Evolutionary conservation across 306 rosid species (phyloP).

Genomic region (Hylodesmum podocarpum): DNA sequence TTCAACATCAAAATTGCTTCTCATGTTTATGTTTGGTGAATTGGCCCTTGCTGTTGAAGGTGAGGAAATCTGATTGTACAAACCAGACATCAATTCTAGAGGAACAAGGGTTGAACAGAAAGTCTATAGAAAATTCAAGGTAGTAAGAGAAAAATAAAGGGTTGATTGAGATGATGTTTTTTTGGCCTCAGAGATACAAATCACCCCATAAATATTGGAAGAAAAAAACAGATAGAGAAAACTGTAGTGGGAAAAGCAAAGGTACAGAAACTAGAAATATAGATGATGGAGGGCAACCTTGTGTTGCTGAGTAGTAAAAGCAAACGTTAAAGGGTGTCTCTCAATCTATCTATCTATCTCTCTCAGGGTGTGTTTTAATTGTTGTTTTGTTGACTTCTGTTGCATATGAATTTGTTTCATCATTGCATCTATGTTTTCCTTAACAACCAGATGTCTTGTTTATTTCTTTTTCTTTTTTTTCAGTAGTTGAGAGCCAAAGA

Average conservation of each 20-base stretch:
- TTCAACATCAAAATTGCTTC: conserved; percentile 51
- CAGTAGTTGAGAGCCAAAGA: too few species aligned
- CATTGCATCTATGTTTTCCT: not conserved
- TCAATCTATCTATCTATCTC: conserved; percentile 18
- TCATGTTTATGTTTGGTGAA: conserved; percentile 53
- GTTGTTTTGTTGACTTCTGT: conserved; percentile 45
- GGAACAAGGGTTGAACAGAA: conserved; percentile 9
- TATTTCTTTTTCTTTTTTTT: too few species aligned
- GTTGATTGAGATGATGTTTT: conserved; percentile 8
- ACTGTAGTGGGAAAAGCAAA: conserved; percentile 31
- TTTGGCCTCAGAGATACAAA: conserved; percentile 25
- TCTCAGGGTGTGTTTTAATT: conserved; percentile 22
- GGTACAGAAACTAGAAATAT: conserved; percentile 36
- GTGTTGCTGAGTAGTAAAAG: conserved; percentile 43
- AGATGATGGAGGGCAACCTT: conserved; percentile 45
- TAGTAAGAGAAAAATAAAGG: not conserved
- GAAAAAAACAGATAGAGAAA: not conserved
- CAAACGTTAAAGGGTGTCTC: conserved; percentile 35
- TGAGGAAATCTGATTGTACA: conserved; percentile 52
- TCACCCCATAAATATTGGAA: conserved; percentile 23
- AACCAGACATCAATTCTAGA: conserved; percentile 53
- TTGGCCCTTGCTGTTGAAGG: conserved; percentile 51
- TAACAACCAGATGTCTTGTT: not conserved
- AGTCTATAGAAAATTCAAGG: conserved; percentile 15
- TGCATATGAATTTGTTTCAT: conserved; percentile 27